A percentile compares a stretch with the other conserved stretches of the same genome.
These are phyloP conservation scores for Elsinoe arachidis DNA, from an alignment of 2,329 filamentous ascomycete genomes.

Conservation along the genomic window DNA sequence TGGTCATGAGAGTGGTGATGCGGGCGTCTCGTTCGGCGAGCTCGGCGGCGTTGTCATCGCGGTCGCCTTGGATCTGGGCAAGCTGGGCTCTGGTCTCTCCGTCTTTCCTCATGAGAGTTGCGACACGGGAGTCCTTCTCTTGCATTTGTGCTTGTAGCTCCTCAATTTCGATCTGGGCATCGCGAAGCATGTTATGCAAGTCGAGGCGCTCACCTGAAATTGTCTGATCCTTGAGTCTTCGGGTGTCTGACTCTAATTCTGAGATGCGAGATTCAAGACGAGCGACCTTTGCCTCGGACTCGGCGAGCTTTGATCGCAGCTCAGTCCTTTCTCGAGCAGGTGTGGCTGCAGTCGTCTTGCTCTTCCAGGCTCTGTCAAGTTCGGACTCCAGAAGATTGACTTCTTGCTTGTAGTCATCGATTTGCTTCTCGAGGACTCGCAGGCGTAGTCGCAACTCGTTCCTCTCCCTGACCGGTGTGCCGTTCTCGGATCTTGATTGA, in stretches of 20 bases:
- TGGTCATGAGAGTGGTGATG: slow-evolving; percentile 20
- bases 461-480: slow-evolving; percentile 29
- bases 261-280: slow-evolving; percentile 46
- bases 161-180: slow-evolving; percentile 47
- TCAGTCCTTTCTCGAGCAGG: slow-evolving; percentile 28
- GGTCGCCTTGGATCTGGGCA: slow-evolving; percentile 42
- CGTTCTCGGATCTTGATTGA: slow-evolving; percentile 30
- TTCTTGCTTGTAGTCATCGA: slow-evolving; percentile 25
- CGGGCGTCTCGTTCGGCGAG: slow-evolving; percentile 37
- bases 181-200: slow-evolving; percentile 52
- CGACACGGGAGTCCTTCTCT: slow-evolving; percentile 59
- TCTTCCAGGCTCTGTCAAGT: slow-evolving; percentile 23
- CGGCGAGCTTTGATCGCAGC: slow-evolving; percentile 26
- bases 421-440: slow-evolving; percentile 24
- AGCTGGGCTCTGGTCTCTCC: slow-evolving; percentile 57
- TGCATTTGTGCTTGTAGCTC: slow-evolving; percentile 61
- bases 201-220: slow-evolving; percentile 49
- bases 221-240: slow-evolving; percentile 38
- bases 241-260: slow-evolving; percentile 48
- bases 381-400: slow-evolving; percentile 30
- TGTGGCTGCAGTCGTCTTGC: slow-evolving; percentile 22
- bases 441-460: slow-evolving; percentile 27
- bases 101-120: slow-evolving; percentile 48
- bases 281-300: slow-evolving; percentile 27
- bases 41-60: slow-evolving; percentile 46